These are phyloP conservation scores for Cadophora sp. DNA, from an alignment of 2,329 filamentous ascomycete species.

Conservation along the genomic window DNA sequence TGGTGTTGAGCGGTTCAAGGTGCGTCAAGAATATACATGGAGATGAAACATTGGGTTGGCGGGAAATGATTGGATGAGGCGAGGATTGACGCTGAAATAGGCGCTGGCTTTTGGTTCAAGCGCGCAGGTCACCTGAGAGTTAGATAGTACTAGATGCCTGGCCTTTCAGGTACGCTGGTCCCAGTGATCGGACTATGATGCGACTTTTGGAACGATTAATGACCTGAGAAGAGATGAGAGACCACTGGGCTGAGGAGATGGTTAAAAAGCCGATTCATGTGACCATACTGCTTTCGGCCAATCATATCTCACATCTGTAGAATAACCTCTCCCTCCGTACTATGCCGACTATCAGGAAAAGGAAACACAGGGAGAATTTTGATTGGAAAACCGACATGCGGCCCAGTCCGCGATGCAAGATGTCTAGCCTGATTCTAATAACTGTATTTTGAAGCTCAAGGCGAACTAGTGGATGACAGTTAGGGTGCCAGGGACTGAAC, in stretches of 20 bases:
- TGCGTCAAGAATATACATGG: constrained; percentile 22
- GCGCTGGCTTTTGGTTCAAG: constrained; percentile 9
- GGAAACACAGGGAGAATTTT: not conserved
- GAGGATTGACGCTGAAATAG: constrained; percentile 9
- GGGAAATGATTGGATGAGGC: constrained; percentile 18
- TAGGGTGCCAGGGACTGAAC: not conserved
- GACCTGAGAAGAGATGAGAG: not conserved
- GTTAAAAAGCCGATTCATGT: not conserved
- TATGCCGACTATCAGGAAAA: not conserved
- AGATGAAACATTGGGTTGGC: constrained; percentile 13
- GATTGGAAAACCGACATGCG: not conserved
- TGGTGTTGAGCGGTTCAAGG: constrained; percentile 36
- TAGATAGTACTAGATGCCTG: not conserved
- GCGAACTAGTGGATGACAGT: not conserved
- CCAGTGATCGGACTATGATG: not conserved
- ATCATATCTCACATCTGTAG: not conserved
- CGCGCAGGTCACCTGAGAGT: constrained; percentile 11
- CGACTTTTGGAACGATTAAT: not conserved
- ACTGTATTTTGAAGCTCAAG: not conserved
- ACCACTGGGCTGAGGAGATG: not conserved
- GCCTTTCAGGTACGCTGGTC: not conserved
- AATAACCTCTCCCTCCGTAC: not conserved
- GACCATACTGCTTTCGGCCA: not conserved
- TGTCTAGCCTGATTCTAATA: not conserved
- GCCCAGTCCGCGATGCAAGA: constrained; percentile 4